A percentile compares a stretch with the other conserved stretches of the same genome.
phyloP scores from a whole-genome alignment of 78 protist species.

The Salpingoeca rosetta region DNA sequence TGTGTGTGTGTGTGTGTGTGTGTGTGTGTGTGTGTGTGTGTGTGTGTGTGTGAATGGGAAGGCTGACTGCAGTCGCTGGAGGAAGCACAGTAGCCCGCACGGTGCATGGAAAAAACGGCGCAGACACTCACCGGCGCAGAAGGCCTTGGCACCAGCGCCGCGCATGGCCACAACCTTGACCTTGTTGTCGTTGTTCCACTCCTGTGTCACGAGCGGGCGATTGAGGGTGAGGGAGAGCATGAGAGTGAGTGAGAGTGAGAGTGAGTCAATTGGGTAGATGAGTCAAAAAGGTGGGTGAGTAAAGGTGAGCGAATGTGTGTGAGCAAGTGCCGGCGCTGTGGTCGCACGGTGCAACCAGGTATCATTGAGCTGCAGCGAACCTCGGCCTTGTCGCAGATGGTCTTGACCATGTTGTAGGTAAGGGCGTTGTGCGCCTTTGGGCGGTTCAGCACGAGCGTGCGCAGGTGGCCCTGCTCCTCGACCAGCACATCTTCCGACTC shows the following conservation, averaged over 20 bases:
- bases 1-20: too few relatives aligned
- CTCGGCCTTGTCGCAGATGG: neutral
- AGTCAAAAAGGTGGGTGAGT: neutral
- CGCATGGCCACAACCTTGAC: neutral
- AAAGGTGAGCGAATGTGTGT: neutral
- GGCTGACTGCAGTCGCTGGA: neutral
- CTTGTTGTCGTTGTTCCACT: neutral
- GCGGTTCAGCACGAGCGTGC: constrained; percentile 24
- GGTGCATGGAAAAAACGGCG: neutral
- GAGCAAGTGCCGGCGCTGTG: too few relatives aligned
- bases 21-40: neutral
- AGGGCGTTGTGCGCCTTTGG: constrained; percentile 37
- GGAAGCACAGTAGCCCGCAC: neutral
- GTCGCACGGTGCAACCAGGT: too few relatives aligned
- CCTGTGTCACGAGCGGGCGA: too few relatives aligned
- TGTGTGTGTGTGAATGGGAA: neutral
- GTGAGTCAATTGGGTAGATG: too few relatives aligned
- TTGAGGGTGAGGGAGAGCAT: too few relatives aligned
- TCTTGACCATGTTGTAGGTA: constrained; percentile 11
- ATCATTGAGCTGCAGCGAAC: neutral
- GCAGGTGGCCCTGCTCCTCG: neutral
- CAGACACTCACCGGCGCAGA: constrained; percentile 73
- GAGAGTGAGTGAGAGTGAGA: too few relatives aligned
- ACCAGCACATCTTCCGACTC: neutral
- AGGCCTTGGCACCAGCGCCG: constrained; percentile 52